These are phyloP conservation scores for Xylariaceae sp. DNA, from an alignment of 2,329 filamentous ascomycete species.

Conservation along the genomic window DNA sequence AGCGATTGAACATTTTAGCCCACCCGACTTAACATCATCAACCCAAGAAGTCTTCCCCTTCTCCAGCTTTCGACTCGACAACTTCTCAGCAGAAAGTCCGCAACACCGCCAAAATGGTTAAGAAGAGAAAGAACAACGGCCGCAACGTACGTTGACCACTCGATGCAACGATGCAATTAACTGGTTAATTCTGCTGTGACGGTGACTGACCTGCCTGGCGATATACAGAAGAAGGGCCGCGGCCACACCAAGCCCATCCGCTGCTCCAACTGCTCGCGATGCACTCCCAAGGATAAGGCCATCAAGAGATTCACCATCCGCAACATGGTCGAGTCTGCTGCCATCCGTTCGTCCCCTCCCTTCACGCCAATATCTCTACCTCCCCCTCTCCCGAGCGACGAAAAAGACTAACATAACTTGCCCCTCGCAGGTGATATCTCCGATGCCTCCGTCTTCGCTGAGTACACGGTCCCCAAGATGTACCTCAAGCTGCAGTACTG, in stretches of 20 bases:
- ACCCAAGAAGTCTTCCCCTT: conserved; percentile 4
- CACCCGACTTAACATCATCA: neutral
- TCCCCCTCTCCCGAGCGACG: conserved; percentile 7
- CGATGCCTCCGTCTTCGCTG: conserved; percentile 96
- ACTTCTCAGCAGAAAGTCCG: conserved; percentile 14
- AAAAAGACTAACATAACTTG: conserved; percentile 9
- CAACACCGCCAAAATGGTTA: conserved; percentile 59
- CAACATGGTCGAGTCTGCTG: conserved; percentile 99
- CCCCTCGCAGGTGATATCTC: conserved; percentile 87
- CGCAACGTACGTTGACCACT: conserved; percentile 38
- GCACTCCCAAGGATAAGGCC: conserved; percentile 99
- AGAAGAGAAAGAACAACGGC: conserved; percentile 63
- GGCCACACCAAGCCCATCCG: conserved; percentile 99
- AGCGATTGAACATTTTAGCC: conserved; percentile 15
- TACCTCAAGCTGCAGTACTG: conserved; percentile 99
- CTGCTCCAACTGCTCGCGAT: conserved; percentile 68
- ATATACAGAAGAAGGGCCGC: conserved; percentile 65
- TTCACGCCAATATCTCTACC: neutral
- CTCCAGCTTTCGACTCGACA: conserved; percentile 20
- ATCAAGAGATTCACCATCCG: conserved; percentile 99
- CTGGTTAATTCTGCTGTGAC: neutral
- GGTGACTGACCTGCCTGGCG: conserved; percentile 24
- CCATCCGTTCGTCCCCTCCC: conserved; percentile 76
- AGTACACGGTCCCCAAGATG: conserved; percentile 99
- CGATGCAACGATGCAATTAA: neutral